Evolutionary conservation across 2,329 filamentous ascomycete species (phyloP).

Genomic region (Trichophaea hybrida): DNA sequence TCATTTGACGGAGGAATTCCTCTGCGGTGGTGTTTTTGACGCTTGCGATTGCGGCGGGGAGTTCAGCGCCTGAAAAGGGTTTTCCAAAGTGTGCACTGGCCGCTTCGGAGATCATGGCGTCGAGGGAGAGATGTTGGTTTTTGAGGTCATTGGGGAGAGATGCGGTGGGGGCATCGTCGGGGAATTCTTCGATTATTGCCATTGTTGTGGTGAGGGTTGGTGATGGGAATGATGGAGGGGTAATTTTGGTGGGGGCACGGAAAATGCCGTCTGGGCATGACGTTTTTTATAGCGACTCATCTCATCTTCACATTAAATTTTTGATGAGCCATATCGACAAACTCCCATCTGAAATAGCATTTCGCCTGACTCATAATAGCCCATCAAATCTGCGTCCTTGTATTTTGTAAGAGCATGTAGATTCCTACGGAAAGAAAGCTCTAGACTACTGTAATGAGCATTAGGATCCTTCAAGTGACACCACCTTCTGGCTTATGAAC

Average conservation of each 20-base stretch:
- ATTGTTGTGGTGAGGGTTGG: constrained; percentile 4
- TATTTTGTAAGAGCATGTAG: too few relatives aligned
- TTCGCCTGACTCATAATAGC: too few relatives aligned
- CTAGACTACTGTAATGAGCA: too few relatives aligned
- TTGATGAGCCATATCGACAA: too few relatives aligned
- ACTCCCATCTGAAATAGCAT: too few relatives aligned
- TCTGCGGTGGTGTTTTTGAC: constrained; percentile 43
- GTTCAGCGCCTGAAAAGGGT: constrained; percentile 30
- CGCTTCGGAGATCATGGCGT: constrained; percentile 13
- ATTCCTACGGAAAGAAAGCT: too few relatives aligned
- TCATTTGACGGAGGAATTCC: constrained; percentile 49
- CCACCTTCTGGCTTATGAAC: too few relatives aligned
- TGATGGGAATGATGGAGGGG: background rate
- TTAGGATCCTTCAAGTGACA: too few relatives aligned
- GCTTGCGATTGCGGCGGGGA: constrained; percentile 46
- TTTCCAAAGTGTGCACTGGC: constrained; percentile 10
- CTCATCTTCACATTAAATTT: too few relatives aligned
- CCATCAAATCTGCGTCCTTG: too few relatives aligned
- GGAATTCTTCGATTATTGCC: constrained; percentile 13
- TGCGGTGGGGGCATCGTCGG: constrained; percentile 1
- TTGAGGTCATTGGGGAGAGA: background rate
- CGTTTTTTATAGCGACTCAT: too few relatives aligned
- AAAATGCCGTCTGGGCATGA: background rate
- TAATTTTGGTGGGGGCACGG: background rate
- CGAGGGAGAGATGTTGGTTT: constrained; percentile 12